A percentile compares a stretch with the other conserved stretches of the same genome.
Evolutionary conservation across 495 filamentous ascomycete genomes (phyloP).

Genomic region (Aspergillus carlsbadensis): DNA sequence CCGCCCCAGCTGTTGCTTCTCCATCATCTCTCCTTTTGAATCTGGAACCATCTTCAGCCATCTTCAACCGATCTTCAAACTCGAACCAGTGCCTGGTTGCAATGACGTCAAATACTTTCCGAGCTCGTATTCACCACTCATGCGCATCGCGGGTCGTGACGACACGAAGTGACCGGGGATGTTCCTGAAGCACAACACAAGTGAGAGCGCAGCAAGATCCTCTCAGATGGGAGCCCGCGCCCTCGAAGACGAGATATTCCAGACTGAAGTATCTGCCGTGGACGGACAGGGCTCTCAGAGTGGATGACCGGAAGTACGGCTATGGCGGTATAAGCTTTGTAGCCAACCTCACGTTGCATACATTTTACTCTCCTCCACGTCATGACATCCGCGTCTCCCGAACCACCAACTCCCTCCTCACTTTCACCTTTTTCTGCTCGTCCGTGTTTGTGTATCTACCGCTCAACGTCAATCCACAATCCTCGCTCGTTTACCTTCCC

Average conservation of each 20-base stretch:
- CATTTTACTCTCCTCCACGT: constrained; percentile 18
- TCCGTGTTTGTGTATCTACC: background rate
- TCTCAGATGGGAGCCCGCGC: no score
- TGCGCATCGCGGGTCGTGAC: background rate
- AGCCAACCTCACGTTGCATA: constrained; percentile 16
- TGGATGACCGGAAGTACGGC: background rate
- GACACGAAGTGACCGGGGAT: background rate
- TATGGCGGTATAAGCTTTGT: constrained; percentile 14
- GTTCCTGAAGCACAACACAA: no score
- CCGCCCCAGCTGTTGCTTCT: no score
- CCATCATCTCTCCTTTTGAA: no score
- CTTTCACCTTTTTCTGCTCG: constrained; percentile 9
- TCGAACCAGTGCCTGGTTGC: no score
- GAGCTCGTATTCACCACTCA: background rate
- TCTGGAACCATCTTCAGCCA: no score
- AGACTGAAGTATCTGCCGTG: no score
- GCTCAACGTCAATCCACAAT: no score
- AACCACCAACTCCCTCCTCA: background rate
- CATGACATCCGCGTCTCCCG: constrained; percentile 17
- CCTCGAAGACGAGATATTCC: no score
- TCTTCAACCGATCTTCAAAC: background rate
- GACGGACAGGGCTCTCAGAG: no score
- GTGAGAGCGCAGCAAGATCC: no score
- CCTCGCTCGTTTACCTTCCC: no score
- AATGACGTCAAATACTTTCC: background rate